These are phyloP conservation scores for Aspergillus nomiae DNA, from an alignment of 2,329 filamentous ascomycete species.

Conservation along the genomic window DNA sequence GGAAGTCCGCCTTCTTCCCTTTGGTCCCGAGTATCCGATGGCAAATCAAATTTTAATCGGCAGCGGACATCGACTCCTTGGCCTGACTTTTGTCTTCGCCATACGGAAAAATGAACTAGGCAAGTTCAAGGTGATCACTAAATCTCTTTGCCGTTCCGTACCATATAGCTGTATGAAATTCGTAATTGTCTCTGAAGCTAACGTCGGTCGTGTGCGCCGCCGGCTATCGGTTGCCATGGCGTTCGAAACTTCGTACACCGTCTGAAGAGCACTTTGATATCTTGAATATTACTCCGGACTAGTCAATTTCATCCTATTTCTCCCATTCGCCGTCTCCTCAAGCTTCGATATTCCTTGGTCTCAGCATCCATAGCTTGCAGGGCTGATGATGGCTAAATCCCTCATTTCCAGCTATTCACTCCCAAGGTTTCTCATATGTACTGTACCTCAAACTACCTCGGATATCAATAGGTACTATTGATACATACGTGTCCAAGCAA, in stretches of 20 bases:
- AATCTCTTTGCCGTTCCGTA: neutral
- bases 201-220: neutral
- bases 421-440: neutral
- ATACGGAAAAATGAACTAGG: neutral
- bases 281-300: neutral
- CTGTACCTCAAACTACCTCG: slow-evolving; percentile 1
- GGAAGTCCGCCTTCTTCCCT: slow-evolving; percentile 29
- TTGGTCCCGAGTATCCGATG: slow-evolving; percentile 33
- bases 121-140: neutral
- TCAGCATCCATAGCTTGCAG: neutral
- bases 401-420: neutral
- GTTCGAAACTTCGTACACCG: neutral
- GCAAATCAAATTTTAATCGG: slow-evolving; percentile 14
- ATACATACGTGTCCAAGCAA: slow-evolving; percentile 1
- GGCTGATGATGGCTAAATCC: neutral
- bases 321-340: neutral
- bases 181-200: neutral
- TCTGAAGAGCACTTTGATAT: neutral
- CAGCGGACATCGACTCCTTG: neutral
- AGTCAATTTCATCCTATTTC: neutral
- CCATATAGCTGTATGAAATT: neutral
- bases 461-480: neutral
- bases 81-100: neutral
- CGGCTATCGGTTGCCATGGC: slow-evolving; percentile 11
- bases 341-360: neutral